phyloP scores from a whole-genome alignment of 2,329 filamentous ascomycete species.

The Penicillium glabrum region DNA sequence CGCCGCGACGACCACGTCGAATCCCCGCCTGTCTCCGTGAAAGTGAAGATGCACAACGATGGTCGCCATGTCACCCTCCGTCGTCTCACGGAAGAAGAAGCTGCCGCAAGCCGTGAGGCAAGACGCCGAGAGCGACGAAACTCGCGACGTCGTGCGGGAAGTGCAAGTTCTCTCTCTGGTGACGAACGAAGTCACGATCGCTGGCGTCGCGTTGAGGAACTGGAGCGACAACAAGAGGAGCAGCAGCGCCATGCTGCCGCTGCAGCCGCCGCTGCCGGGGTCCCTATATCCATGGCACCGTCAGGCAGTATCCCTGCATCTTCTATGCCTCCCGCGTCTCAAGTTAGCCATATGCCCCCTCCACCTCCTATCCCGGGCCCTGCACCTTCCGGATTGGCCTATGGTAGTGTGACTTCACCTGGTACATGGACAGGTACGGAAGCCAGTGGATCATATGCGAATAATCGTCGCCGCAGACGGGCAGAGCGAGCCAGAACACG shows the following conservation, averaged over 20 bases:
- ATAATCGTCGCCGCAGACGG: conserved; percentile 53
- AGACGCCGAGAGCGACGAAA: conserved; percentile 47
- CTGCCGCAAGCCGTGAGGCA: conserved; percentile 59
- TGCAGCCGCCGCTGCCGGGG: conserved; percentile 32
- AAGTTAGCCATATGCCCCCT: conserved; percentile 26
- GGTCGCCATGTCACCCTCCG: conserved; percentile 63
- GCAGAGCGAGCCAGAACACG: conserved; percentile 52
- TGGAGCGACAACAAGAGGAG: conserved; percentile 49
- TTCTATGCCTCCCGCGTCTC: conserved; percentile 24
- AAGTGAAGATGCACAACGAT: conserved; percentile 65
- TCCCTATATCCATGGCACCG: conserved; percentile 24
- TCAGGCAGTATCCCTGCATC: conserved; percentile 26
- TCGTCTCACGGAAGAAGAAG: conserved; percentile 62
- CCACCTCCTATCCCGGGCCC: conserved; percentile 33
- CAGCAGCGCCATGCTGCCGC: conserved; percentile 31
- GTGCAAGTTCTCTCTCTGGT: conserved; percentile 43
- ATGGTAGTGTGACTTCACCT: conserved; percentile 42
- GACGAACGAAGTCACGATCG: conserved; percentile 41
- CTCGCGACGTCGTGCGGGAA: conserved; percentile 42
- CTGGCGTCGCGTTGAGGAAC: conserved; percentile 51
- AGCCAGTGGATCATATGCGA: conserved; percentile 52
- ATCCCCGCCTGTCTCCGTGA: conserved; percentile 63
- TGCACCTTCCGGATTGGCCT: conserved; percentile 41
- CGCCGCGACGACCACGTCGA: conserved; percentile 43
- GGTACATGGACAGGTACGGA: conserved; percentile 50